Evolutionary conservation across 768 basidiomycete genomes (phyloP), one percentile per base, ranked within the genome.

Genomic region (Phlegmacium glaucopus): DNA sequence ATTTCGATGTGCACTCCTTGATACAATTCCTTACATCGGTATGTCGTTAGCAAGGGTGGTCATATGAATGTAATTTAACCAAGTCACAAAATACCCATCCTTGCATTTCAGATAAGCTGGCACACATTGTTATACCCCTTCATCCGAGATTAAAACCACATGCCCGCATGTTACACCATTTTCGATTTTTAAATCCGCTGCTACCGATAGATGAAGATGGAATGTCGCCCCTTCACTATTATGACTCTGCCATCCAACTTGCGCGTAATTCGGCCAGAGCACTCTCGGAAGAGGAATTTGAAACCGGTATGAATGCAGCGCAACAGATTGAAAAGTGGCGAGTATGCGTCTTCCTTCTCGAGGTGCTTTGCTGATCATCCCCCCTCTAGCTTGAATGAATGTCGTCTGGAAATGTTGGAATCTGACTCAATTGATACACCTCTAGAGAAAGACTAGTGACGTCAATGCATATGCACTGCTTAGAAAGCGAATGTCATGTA

Each of bases 81-180:
- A 22, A 22, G 22, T 22, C 22, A 22, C 22, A 5, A 22, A 22
- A 22, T 22, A 22, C 22, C 22, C 22, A 22, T 22, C 22, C 22
- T 22, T 22, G 22, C 28, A 43, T 13, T 22, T 39, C 56, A 90
- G 89, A 92, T 63, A 68, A 68, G 9, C 74, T 86, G 39, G 85
- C 87, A 25, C 87, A 82, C 54, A 62, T 77, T 40, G 76, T 90
- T 34, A 86, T 91, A 50, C 89, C 89, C 25, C 77, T 79, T 30
- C 79, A 87, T 44, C 90, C 88, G 10, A 57, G 68, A 13, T 63
- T 86, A 56, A 83, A 84, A 53, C 87, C 88, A 2, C 83, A 87
- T 61, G 74, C 75, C 4, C 82, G 87, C 53, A 84, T 90, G 84
- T 71, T 85, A 40, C 82, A 87, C 62, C 87, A 90, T 61, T 87